Percentiles rank a stretch among this genome's conserved stretches.
Conservation (phyloP, 1,284 basidiomycete genomes). For the Trametes polyzona region DNA sequence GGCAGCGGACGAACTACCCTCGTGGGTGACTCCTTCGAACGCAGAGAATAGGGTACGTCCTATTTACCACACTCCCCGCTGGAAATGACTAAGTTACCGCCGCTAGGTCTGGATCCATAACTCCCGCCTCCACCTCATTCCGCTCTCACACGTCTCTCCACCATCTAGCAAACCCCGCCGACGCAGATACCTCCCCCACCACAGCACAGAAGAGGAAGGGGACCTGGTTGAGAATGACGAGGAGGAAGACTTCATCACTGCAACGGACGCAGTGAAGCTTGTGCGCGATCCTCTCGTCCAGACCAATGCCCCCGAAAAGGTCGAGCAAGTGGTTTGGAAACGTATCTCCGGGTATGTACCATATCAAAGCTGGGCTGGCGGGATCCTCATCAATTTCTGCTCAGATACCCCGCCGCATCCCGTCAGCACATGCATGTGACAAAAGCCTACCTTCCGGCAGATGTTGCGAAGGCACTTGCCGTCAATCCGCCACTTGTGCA, state of each 20-base stretch:
- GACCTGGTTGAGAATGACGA: constrained; percentile 44
- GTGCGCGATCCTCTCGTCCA: constrained; percentile 55
- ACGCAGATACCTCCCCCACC: constrained; percentile 43
- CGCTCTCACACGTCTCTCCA: constrained; percentile 74
- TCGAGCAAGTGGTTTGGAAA: constrained; percentile 69
- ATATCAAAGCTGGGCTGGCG: not conserved
- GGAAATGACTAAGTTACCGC: not conserved
- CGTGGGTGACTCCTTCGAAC: constrained; percentile 91
- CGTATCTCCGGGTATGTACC: constrained; percentile 63
- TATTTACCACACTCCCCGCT: constrained; percentile 31
- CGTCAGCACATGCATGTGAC: constrained; percentile 79
- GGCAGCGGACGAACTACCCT: constrained; percentile 88
- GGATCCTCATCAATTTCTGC: constrained; percentile 8
- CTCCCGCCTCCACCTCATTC: constrained; percentile 85
- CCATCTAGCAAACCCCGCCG: constrained; percentile 57
- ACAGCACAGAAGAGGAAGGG: constrained; percentile 56
- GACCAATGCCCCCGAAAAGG: constrained; percentile 61
- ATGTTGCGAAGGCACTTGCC: constrained; percentile 75
- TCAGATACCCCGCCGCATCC: constrained; percentile 73
- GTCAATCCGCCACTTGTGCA: constrained; percentile 76
- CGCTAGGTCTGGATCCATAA: constrained; percentile 87
- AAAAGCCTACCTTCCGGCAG: constrained; percentile 79
- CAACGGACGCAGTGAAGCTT: constrained; percentile 68
- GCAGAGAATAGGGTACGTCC: constrained; percentile 86
- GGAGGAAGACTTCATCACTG: constrained; percentile 57